Conservation (phyloP, 2,329 filamentous ascomycete genomes). For the Fusarium mexicanum region DNA sequence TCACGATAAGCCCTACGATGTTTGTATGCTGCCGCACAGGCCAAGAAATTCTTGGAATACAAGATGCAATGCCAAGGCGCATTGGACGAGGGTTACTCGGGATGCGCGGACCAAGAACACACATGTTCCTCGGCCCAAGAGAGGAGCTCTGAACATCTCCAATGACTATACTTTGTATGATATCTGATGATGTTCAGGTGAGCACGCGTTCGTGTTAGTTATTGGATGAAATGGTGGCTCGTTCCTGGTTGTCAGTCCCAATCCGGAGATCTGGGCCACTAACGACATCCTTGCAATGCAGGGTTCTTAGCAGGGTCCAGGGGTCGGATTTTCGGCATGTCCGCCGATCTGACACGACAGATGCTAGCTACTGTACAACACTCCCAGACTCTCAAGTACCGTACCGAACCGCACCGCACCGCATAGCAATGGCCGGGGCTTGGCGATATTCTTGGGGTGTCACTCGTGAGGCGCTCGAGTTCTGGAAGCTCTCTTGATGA, state of each 20-base stretch:
- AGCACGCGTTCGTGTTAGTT: slow-evolving; percentile 1
- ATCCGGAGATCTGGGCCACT: slow-evolving; percentile 33
- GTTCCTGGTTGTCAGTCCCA: slow-evolving; percentile 26
- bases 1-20: not conserved
- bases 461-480: slow-evolving; percentile 8
- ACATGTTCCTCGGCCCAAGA: not conserved
- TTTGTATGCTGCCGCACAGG: not conserved
- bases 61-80: not conserved
- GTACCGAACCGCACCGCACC: not conserved
- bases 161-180: not conserved
- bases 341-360: slow-evolving; percentile 29
- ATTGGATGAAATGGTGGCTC: slow-evolving; percentile 24
- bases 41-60: not conserved
- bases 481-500: not conserved
- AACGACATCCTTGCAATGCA: slow-evolving; percentile 25
- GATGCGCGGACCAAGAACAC: not conserved
- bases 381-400: not conserved
- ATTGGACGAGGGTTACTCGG: not conserved
- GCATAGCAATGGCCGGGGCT: slow-evolving; percentile 14
- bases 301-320: slow-evolving; percentile 38
- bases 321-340: slow-evolving; percentile 32
- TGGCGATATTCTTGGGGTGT: slow-evolving; percentile 19
- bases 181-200: not conserved
- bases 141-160: not conserved
- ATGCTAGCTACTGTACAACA: not conserved